phyloP scores from a whole-genome alignment of 2,329 filamentous ascomycete genomes.

The Claviceps spartinae region DNA sequence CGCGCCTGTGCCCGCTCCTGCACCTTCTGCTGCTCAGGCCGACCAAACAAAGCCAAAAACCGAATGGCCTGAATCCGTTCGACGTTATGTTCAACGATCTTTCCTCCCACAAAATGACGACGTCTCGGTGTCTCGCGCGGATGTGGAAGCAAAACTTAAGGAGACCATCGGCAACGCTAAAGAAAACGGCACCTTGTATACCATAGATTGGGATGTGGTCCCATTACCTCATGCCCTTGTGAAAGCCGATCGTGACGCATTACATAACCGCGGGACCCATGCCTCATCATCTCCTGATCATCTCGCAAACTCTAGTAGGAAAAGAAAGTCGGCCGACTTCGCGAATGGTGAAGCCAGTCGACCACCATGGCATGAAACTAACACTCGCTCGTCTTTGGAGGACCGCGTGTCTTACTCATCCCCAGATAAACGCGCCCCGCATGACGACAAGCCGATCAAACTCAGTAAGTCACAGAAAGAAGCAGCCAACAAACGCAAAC shows the following conservation, averaged over 20 bases:
- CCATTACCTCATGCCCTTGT: slow-evolving; percentile 79
- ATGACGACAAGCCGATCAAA: slow-evolving; percentile 35
- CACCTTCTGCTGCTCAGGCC: slow-evolving; percentile 13
- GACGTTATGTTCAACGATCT: slow-evolving; percentile 76
- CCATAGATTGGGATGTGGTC: slow-evolving; percentile 70
- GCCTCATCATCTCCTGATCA: slow-evolving; percentile 13
- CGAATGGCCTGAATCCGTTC: slow-evolving; percentile 71
- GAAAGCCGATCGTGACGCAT: slow-evolving; percentile 49
- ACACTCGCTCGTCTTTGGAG: slow-evolving; percentile 44
- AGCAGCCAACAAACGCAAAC: slow-evolving; percentile 68
- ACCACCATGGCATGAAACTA: slow-evolving; percentile 66
- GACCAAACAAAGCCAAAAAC: slow-evolving; percentile 44
- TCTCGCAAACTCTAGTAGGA: slow-evolving; percentile 40
- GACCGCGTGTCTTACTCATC: slow-evolving; percentile 58
- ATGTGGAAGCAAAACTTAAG: slow-evolving; percentile 78
- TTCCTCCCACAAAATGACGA: slow-evolving; percentile 65
- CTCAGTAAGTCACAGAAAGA: slow-evolving; percentile 88
- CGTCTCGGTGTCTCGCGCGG: slow-evolving; percentile 44
- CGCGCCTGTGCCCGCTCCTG: slow-evolving; percentile 17
- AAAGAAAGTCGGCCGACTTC: slow-evolving; percentile 68
- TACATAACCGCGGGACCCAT: slow-evolving; percentile 24
- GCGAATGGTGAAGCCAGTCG: slow-evolving; percentile 38
- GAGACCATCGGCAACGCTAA: slow-evolving; percentile 72
- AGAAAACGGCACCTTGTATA: slow-evolving; percentile 55
- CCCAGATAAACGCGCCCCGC: slow-evolving; percentile 25